Evolutionary conservation across 192 early-diverging fungal species (phyloP), one percentile per base, ranked within the genome.

Genomic region (Entomortierella chlamydospora): DNA sequence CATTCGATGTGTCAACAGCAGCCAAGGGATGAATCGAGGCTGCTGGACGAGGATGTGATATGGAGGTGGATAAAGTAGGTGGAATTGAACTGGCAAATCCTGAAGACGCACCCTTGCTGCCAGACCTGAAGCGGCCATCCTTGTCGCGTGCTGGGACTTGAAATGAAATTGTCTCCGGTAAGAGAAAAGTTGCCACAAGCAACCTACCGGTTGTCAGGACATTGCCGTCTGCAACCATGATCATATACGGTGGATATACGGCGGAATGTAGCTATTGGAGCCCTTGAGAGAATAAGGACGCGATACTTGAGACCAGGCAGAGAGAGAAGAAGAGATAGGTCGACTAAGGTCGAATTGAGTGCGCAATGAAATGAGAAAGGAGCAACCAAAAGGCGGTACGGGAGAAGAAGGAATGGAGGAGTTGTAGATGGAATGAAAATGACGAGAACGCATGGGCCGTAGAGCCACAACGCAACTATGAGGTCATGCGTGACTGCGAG

Each of bases 161-260:
- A 57, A 91, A 88, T 72, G 87, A 88, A 73, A 91, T 86, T 33
- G 94, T 93, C 47, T 89, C 87, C 8, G 94, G 94, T 43, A 93
- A 85, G 70, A 92, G 92, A 10, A 95, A 82, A 11, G 92, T 87
- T 12, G 90, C 92, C n/a, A 93, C 88, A 17, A 94, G 82, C 9
- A 93, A 87, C 54, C 90, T 82, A 41, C 85, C 69, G 25, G 51
- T 72, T 15, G 80, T 85, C 13, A 82, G 30, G n/a, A 63, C 42
- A 22, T 62, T 11, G 51, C n/a, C 37, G 31, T 68, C 66, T 4
- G 73, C 47, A 51, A 61, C 64, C 72, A 74, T 74, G 60, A 45
- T 58, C 22, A 18, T 23, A 26, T 1, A 64, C 11, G n/a, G n/a
- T n/a, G n/a, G n/a, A n/a, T n/a, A n/a, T n/a, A n/a, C n/a, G n/a